phyloP scores from a whole-genome alignment of 352 stramenopile species.

The Pythium coloratum region DNA sequence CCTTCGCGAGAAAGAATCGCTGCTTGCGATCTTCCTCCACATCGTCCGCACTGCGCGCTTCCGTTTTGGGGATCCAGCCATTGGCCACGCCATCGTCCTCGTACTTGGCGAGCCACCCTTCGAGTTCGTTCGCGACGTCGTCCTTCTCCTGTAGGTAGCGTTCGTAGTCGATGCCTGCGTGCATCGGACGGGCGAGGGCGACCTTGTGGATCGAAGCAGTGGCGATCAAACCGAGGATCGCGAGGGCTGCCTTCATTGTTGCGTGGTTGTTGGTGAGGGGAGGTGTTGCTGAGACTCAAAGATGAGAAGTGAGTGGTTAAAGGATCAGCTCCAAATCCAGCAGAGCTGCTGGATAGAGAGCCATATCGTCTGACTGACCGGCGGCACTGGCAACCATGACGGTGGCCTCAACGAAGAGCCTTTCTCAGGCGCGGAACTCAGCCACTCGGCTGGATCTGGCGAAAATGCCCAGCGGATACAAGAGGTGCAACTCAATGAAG shows the following conservation, averaged over 20 bases:
- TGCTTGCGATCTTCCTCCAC: conserved; percentile 39
- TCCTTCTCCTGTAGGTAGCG: conserved; percentile 50
- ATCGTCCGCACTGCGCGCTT: conserved; percentile 24
- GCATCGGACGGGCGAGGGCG: conserved; percentile 12
- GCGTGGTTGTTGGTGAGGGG: neutral
- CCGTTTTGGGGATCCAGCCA: conserved; percentile 21
- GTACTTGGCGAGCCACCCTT: conserved; percentile 42
- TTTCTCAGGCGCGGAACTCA: neutral
- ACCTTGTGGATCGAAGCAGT: neutral
- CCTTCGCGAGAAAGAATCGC: conserved; percentile 51
- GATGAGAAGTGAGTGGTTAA: neutral
- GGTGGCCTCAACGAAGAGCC: neutral
- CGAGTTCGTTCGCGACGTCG: conserved; percentile 33
- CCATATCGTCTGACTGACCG: neutral
- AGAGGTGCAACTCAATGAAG: neutral
- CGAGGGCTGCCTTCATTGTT: neutral
- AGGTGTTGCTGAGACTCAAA: neutral
- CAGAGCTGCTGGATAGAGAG: neutral
- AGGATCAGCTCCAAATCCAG: neutral
- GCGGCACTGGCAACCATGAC: neutral
- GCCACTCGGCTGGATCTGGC: neutral
- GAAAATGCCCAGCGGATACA: conserved; percentile 7
- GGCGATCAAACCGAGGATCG: neutral
- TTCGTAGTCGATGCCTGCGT: conserved; percentile 32
- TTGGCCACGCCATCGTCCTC: conserved; percentile 11